Conservation (phyloP, 768 basidiomycete species). For the Flagelloscypha sp. region DNA sequence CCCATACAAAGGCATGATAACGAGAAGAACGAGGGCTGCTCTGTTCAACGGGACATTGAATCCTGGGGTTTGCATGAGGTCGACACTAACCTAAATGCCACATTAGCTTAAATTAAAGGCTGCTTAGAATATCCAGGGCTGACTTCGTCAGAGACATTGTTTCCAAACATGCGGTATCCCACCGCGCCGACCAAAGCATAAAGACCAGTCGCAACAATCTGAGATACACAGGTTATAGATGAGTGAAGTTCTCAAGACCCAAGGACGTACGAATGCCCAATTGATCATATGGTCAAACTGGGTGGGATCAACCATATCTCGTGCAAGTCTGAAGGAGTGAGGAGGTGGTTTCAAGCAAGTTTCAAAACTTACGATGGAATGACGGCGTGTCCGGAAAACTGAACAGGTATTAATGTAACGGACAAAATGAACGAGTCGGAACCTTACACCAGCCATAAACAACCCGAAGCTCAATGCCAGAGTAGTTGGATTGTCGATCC, state of each 20-base stretch:
- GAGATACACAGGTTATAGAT: constrained; percentile 3
- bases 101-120: constrained; percentile 1
- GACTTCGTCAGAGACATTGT: constrained; percentile 73
- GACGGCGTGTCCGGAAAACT: constrained; percentile 90
- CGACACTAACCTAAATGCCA: constrained; percentile 66
- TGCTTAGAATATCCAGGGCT: constrained; percentile 9
- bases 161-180: constrained; percentile 91
- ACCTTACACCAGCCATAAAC: constrained; percentile 81
- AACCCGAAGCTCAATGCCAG: constrained; percentile 81
- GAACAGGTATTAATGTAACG: constrained; percentile 1
- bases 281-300: constrained; percentile 79
- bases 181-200: constrained; percentile 65
- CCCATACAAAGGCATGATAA: constrained; percentile 63
- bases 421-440: not conserved
- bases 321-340: too few species aligned
- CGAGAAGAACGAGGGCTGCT: constrained; percentile 80
- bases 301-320: constrained; percentile 81
- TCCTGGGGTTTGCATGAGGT: constrained; percentile 64
- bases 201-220: constrained; percentile 56
- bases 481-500: constrained; percentile 42
- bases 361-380: too few species aligned
- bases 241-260: not conserved
- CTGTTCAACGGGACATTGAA: constrained; percentile 68
- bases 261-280: constrained; percentile 64
- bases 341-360: too few species aligned